Conservation (phyloP, 768 basidiomycete species). For the Agrocybe pediades region DNA sequence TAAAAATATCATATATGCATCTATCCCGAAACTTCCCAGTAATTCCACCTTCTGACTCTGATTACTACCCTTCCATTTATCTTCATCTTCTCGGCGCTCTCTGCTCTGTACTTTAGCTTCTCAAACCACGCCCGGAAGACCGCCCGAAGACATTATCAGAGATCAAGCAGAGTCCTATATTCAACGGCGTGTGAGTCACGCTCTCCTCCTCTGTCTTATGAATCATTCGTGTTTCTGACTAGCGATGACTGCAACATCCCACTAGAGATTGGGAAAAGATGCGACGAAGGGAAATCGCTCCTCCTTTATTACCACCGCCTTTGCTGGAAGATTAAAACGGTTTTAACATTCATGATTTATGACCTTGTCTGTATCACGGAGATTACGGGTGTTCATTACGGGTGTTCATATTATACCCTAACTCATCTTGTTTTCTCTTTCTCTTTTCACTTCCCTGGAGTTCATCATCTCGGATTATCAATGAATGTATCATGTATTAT, state of each 20-base stretch:
- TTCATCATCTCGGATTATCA: too few species aligned
- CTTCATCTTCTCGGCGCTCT: background rate
- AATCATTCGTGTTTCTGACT: background rate
- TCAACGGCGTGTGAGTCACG: constrained; percentile 21
- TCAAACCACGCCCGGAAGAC: constrained; percentile 18
- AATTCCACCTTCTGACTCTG: too few species aligned
- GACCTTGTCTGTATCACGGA: background rate
- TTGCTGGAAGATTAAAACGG: constrained; percentile 21
- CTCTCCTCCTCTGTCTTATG: background rate
- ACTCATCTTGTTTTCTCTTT: too few species aligned
- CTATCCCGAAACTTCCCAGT: too few species aligned
- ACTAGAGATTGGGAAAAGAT: constrained; percentile 25
- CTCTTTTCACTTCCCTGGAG: too few species aligned
- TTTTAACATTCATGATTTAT: background rate
- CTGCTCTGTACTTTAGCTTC: constrained; percentile 6
- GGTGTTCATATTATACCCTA: too few species aligned
- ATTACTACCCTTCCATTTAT: background rate
- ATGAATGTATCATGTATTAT: too few species aligned
- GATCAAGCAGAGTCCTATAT: constrained; percentile 21
- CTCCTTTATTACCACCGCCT: constrained; percentile 22
- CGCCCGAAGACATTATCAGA: constrained; percentile 21
- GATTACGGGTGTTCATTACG: too few species aligned
- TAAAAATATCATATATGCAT: too few species aligned
- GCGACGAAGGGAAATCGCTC: constrained; percentile 17
- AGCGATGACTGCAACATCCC: background rate